Evolutionary conservation across 805 yeast genomes (phyloP).

Genomic region (Monosporozyma servazzii): DNA sequence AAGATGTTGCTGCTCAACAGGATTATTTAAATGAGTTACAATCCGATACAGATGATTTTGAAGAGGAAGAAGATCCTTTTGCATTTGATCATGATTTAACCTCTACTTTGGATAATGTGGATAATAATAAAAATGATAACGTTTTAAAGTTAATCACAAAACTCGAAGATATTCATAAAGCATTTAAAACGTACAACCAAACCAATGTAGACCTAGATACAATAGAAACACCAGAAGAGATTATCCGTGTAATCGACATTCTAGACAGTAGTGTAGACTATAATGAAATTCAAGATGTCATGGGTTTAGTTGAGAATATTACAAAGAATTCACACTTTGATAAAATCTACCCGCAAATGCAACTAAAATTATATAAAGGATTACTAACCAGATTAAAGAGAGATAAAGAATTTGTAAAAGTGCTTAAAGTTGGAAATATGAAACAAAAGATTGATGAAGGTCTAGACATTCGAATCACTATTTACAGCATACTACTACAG

Average conservation of each 20-base stretch:
- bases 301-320: background rate
- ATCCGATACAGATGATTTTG: conserved; percentile 10
- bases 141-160: background rate
- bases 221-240: background rate
- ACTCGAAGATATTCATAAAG: background rate
- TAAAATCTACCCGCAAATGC: background rate
- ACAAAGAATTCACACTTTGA: background rate
- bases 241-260: background rate
- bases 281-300: background rate
- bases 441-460: conserved; percentile 27
- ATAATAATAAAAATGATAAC: background rate
- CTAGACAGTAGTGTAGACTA: background rate
- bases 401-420: conserved; percentile 20
- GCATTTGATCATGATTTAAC: conserved; percentile 1
- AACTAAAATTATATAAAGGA: background rate
- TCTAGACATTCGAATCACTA: conserved; percentile 10
- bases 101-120: background rate
- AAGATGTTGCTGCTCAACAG: conserved; percentile 16
- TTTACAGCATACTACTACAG: conserved; percentile 12
- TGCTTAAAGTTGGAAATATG: conserved; percentile 27
- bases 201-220: background rate
- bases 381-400: conserved; percentile 8
- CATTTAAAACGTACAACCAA: background rate
- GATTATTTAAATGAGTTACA: conserved; percentile 18
- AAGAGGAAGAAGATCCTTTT: conserved; percentile 7